These are phyloP conservation scores for Hericium rajendrae DNA, from an alignment of 768 basidiomycete species.

Conservation along the genomic window DNA sequence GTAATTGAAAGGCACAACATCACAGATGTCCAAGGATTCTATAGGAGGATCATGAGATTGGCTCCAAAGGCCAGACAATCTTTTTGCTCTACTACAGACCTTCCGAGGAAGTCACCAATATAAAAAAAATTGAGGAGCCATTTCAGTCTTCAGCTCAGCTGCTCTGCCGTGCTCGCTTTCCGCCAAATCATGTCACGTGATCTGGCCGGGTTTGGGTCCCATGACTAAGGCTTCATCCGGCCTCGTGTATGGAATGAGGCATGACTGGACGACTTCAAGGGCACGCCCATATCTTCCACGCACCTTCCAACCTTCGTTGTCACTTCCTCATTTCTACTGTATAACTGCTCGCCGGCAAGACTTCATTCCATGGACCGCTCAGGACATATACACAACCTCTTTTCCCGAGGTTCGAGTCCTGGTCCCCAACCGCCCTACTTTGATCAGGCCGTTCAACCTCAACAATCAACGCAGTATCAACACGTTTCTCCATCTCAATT, in stretches of 20 bases:
- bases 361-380: slow-evolving; percentile 11
- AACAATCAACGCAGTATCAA: slow-evolving; percentile 18
- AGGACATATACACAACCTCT: slow-evolving; percentile 13
- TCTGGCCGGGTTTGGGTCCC: too few relatives aligned
- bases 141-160: too few relatives aligned
- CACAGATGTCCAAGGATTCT: too few relatives aligned
- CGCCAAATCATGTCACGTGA: too few relatives aligned
- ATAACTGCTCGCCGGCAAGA: slow-evolving; percentile 1
- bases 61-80: too few relatives aligned
- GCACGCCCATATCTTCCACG: neutral
- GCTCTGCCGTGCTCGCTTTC: too few relatives aligned
- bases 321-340: neutral
- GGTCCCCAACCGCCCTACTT: slow-evolving; percentile 8
- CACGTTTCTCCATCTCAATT: slow-evolving; percentile 23
- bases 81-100: too few relatives aligned
- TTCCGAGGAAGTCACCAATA: too few relatives aligned
- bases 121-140: too few relatives aligned
- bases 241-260: slow-evolving; percentile 16
- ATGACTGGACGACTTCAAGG: neutral
- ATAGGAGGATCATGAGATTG: too few relatives aligned
- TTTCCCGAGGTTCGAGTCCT: slow-evolving; percentile 14
- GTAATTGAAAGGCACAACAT: too few relatives aligned
- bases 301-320: neutral
- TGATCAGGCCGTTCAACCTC: slow-evolving; percentile 9
- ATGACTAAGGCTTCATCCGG: neutral